Base-by-base conservation (phyloP, 441 rosid genomes). In the Brassica balearica region DNA sequence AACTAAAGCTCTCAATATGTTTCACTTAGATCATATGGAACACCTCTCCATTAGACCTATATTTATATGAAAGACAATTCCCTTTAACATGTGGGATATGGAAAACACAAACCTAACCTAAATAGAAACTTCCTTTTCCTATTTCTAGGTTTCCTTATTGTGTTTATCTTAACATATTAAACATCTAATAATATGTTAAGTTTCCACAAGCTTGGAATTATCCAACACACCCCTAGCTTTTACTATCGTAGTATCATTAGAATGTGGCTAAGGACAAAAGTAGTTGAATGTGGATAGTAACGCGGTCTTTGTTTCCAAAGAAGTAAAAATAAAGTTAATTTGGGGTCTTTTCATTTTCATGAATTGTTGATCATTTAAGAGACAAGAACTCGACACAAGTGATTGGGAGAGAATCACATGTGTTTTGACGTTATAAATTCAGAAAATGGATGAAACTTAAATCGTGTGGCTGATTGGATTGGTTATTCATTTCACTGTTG, bases 371-470 rank as follows among this genome's bases (percentile, higher is more conserved):
- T 72, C 14, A 46, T 58, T 46, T 60, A 32, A 6, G 73, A 62
- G 77, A 73, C 77, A 72, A 12, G 56, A 78, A 29, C 73, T 72
- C 69, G 81, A 78, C 81, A 78, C 0, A 17, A 61, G 60, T 73
- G 65, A 78, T 15, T 48, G 23, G 60, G 38, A 73, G 71, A 55
- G 65, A 53, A 63, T 25, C 20, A 79, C 62, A 63, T 11, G 74
- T 68, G 27, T 61, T 20, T 78, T 62, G 19, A 61, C 38, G 10
- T 72, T 32, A 78, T n/a, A 65, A 41, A 19, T 59, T 46, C 0
- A 46, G 56, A 51, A 77, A 29, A 29, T 32, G 17, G 29, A 72
- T 46, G 38, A 46, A 72, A 60, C 19, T n/a, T 67, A 34, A 12
- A 60, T 61, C 43, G 12, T 72, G 65, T 62, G 56, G 58, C 8